These are phyloP conservation scores for Hypoxylon sp. DNA, from an alignment of 2,329 filamentous ascomycete species.

Conservation along the genomic window DNA sequence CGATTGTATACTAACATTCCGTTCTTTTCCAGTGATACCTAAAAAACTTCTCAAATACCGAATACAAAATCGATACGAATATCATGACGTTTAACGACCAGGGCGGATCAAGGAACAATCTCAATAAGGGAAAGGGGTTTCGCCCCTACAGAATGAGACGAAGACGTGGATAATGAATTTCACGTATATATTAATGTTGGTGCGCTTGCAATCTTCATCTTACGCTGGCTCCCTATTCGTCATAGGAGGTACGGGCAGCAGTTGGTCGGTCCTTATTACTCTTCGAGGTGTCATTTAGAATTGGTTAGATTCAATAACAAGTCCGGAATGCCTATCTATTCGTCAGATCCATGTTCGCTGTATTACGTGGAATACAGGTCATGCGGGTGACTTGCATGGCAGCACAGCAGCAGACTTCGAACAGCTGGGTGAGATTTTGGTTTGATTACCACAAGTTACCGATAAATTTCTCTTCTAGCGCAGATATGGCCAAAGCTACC, in stretches of 20 bases:
- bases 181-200: background rate
- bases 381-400: background rate
- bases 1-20: conserved; percentile 6
- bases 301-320: background rate
- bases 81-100: conserved; percentile 25
- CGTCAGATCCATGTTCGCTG: background rate
- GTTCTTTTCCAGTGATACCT: conserved; percentile 30
- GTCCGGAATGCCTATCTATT: background rate
- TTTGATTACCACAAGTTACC: no score
- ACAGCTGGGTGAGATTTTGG: background rate
- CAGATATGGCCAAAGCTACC: no score
- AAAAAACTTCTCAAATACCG: background rate
- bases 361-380: background rate
- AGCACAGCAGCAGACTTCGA: background rate
- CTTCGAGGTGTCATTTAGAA: background rate
- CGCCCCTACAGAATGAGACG: background rate
- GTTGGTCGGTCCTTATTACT: conserved; percentile 5
- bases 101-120: background rate
- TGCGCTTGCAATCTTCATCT: background rate
- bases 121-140: background rate
- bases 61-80: conserved; percentile 4
- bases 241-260: background rate
- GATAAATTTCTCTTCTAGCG: no score
- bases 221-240: background rate
- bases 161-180: background rate